Conservation (phyloP, 2,329 filamentous ascomycete genomes). For the Knoxdaviesia capensis region DNA sequence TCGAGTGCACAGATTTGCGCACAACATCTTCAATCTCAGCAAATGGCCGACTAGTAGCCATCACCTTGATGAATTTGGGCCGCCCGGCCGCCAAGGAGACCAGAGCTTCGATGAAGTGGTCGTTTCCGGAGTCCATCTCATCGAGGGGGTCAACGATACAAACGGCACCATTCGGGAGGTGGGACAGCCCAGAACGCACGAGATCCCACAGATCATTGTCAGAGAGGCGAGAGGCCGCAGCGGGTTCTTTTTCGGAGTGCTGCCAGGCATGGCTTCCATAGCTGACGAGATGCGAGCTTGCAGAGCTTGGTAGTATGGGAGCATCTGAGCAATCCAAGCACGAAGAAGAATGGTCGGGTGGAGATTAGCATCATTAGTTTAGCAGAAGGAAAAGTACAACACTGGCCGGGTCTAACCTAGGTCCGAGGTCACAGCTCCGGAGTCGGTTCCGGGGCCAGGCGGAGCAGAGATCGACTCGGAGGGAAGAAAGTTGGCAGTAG, state of each 20-base stretch:
- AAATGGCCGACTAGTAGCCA: slow-evolving; percentile 22
- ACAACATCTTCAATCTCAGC: slow-evolving; percentile 12
- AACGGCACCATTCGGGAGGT: slow-evolving; percentile 11
- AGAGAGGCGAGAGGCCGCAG: slow-evolving; percentile 3
- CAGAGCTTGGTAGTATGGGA: slow-evolving; percentile 12
- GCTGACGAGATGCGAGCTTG: slow-evolving; percentile 7
- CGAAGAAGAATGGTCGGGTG: slow-evolving; percentile 11
- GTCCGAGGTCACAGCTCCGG: too few relatives aligned
- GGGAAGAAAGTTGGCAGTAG: too few relatives aligned
- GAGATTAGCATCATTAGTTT: slow-evolving; percentile 17
- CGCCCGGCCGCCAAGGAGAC: slow-evolving; percentile 12
- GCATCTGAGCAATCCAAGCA: slow-evolving; percentile 15
- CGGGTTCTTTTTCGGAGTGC: slow-evolving; percentile 1
- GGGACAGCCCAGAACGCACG: slow-evolving; percentile 8
- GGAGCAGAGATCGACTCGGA: too few relatives aligned
- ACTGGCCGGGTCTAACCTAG: slow-evolving; percentile 7
- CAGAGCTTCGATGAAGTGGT: slow-evolving; percentile 14
- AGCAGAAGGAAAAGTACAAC: slow-evolving; percentile 18
- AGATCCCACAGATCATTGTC: slow-evolving; percentile 12
- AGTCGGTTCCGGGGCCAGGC: too few relatives aligned
- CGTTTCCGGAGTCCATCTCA: slow-evolving; percentile 21
- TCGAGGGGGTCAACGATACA: slow-evolving; percentile 23
- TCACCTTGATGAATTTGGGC: slow-evolving; percentile 16
- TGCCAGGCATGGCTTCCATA: too few relatives aligned
- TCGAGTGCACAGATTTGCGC: too few relatives aligned